These are phyloP conservation scores for Ceratocystis destructans DNA, from an alignment of 2,329 filamentous ascomycete genomes.

Conservation along the genomic window DNA sequence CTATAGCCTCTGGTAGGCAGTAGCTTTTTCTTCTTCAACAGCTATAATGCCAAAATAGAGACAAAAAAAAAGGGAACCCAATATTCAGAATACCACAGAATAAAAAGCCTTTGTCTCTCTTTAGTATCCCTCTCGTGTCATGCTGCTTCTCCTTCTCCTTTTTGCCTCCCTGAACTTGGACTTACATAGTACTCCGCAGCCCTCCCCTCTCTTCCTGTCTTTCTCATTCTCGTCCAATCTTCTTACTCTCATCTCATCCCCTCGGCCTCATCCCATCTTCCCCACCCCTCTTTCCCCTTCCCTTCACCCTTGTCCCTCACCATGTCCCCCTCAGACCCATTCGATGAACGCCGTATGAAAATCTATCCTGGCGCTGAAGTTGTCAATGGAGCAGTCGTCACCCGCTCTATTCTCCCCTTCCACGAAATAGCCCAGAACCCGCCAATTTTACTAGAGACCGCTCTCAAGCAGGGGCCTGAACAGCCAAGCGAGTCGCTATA, in stretches of 20 bases:
- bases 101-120: neutral
- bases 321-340: neutral
- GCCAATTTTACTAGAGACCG: conserved; percentile 63
- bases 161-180: neutral
- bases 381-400: conserved; percentile 12
- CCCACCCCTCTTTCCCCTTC: neutral
- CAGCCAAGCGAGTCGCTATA: conserved; percentile 55
- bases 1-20: neutral
- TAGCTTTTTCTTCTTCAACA: neutral
- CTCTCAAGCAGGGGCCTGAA: conserved; percentile 73
- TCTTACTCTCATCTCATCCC: neutral
- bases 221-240: neutral
- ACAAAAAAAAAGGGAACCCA: neutral
- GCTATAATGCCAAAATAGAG: neutral
- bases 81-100: too few species aligned
- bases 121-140: neutral
- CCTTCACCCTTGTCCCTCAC: neutral
- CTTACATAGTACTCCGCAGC: neutral
- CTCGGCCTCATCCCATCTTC: neutral
- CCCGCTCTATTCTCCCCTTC: conserved; percentile 14
- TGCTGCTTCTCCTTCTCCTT: neutral
- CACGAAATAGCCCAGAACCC: conserved; percentile 62
- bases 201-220: neutral
- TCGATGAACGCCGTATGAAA: conserved; percentile 11
- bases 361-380: conserved; percentile 9